Base-by-base conservation (phyloP, 805 yeast species). In the Cyberlindnera samutprakarnensis region DNA sequence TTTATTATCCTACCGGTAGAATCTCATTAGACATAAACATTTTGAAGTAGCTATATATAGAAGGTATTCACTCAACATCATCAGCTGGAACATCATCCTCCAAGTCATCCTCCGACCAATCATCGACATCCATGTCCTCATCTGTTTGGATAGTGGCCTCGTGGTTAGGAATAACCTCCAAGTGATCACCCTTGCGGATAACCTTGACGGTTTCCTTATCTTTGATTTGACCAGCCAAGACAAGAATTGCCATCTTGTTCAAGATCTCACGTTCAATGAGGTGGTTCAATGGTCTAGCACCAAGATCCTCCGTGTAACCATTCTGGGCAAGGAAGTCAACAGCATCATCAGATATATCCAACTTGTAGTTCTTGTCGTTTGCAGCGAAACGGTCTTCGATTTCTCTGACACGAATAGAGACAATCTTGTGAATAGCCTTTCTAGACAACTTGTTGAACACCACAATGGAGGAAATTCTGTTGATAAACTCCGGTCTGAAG, bases 401-500 rank as follows among this genome's bases (percentile, higher is more conserved):
- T 57, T 92, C 98, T 36, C 64, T 57, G 43, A 92, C 63, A 52
- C 98, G 73, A 42, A 92, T 78, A 38, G 75, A 76, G 28, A 92
- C 96, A 51, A 92, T 92, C 75, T 84, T 85, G 46, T 85, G 73
- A 44, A 92, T 92, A 2, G 96, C 94, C 57, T 81, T 80, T 67
- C 78, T 81, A 13, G 96, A 84, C 43, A 92, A 70, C 47, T 95
- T 75, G 70, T 92, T 92, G 73, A 92, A 92, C 15, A 92, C 81
- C 19, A 90, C 86, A 46, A 85, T 88, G 7, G 94, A 84, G 2
- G 95, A 80, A 43, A 92, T 90, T 68, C 98, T 83, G 70, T 92
- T 92, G 50, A 92, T 68, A 66, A 92, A 92, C 61, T 92, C 98
- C 5, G 98, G 98, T 57, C 97, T 76, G 75, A 92, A 92, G 57